Percentiles rank a stretch among this genome's conserved stretches.
phyloP scores from a whole-genome alignment of 768 basidiomycete species.

The Sistotremastrum niveocremeum region DNA sequence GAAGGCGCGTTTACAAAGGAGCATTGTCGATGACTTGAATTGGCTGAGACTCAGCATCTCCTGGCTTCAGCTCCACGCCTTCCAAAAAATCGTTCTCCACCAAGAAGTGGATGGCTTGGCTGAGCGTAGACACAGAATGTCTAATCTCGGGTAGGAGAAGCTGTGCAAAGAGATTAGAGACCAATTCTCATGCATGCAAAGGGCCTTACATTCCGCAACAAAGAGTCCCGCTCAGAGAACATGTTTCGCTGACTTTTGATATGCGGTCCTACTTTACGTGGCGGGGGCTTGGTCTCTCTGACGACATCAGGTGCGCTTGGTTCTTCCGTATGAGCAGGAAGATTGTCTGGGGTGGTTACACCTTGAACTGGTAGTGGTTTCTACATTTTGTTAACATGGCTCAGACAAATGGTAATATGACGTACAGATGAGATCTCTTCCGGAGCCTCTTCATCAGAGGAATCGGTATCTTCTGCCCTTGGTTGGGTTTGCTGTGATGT shows the following conservation, averaged over 20 bases:
- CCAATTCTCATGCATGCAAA: not conserved
- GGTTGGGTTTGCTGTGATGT: no score
- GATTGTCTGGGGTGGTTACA: no score
- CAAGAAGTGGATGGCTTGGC: constrained; percentile 82
- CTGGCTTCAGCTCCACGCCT: constrained; percentile 68
- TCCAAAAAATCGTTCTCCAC: constrained; percentile 81
- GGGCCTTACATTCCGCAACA: constrained; percentile 63
- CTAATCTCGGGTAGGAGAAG: constrained; percentile 77
- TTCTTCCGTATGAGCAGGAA: no score
- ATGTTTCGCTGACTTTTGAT: constrained; percentile 29
- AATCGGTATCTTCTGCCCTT: no score
- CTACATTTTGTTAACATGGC: no score
- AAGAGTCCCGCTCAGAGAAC: constrained; percentile 51
- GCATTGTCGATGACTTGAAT: constrained; percentile 42
- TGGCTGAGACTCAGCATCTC: constrained; percentile 50
- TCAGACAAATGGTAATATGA: no score
- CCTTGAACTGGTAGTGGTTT: no score
- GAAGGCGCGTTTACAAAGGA: no score
- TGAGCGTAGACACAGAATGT: constrained; percentile 79
- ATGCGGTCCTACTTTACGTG: not conserved
- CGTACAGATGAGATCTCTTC: no score
- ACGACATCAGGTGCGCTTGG: no score
- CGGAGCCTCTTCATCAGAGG: no score
- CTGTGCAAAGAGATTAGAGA: constrained; percentile 23
- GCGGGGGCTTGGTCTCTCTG: not conserved